Percentiles rank a stretch among this genome's conserved stretches.
Conservation (phyloP, 305 asterid species). For the Fraxinus xanthoxyloides region DNA sequence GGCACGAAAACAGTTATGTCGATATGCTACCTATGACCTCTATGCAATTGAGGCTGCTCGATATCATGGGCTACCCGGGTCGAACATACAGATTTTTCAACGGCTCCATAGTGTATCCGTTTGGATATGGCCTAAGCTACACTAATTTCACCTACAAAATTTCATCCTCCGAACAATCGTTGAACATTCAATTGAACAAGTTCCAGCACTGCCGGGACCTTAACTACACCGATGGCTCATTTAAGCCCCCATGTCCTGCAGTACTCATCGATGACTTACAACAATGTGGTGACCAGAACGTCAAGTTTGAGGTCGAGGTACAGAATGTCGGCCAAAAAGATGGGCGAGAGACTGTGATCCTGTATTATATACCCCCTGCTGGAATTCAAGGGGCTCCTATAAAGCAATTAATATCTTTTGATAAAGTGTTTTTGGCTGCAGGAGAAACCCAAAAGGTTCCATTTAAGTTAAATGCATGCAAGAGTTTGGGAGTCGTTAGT, state of each 20-base stretch:
- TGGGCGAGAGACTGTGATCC: slow-evolving; percentile 31
- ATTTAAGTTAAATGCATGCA: slow-evolving; percentile 30
- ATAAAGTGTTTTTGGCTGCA: slow-evolving; percentile 20
- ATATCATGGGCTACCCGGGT: slow-evolving; percentile 33
- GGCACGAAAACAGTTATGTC: slow-evolving; percentile 28
- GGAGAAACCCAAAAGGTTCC: slow-evolving; percentile 7
- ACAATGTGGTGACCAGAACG: not conserved
- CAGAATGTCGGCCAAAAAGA: slow-evolving; percentile 27
- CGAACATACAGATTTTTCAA: slow-evolving; percentile 42
- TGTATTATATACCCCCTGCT: slow-evolving; percentile 25
- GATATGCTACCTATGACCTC: slow-evolving; percentile 39
- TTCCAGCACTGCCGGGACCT: slow-evolving; percentile 30
- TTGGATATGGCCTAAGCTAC: slow-evolving; percentile 45
- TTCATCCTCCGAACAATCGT: not conserved
- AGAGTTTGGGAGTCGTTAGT: slow-evolving; percentile 31
- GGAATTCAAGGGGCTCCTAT: slow-evolving; percentile 27
- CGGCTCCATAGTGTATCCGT: slow-evolving; percentile 29
- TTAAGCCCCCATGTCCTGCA: slow-evolving; percentile 23
- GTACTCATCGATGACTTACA: slow-evolving; percentile 25
- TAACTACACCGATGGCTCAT: slow-evolving; percentile 3
- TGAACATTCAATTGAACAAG: slow-evolving; percentile 14
- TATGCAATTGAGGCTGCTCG: slow-evolving; percentile 29
- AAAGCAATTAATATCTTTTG: slow-evolving; percentile 27
- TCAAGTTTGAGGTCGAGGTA: slow-evolving; percentile 27
- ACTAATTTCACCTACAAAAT: slow-evolving; percentile 27